These are phyloP conservation scores for Podospora pseudoanserina DNA, from an alignment of 495 filamentous ascomycete species.

Conservation along the genomic window DNA sequence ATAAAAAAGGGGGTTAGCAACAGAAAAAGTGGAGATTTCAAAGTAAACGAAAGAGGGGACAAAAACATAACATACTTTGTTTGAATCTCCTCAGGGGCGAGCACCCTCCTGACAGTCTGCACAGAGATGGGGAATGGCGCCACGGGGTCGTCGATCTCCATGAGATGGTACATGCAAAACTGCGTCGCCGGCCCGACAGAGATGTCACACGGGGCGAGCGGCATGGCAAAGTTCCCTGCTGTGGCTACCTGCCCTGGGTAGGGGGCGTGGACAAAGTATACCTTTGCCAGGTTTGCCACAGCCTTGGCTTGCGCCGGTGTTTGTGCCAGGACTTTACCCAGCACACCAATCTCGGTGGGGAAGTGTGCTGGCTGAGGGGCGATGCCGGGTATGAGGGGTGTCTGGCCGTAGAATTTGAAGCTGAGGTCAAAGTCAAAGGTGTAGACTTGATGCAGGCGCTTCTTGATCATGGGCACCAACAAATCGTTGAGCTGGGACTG, in stretches of 20 bases:
- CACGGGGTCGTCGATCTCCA: slow-evolving; percentile 36
- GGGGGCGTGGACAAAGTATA: slow-evolving; percentile 39
- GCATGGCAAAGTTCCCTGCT: slow-evolving; percentile 44
- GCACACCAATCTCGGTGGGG: slow-evolving; percentile 34
- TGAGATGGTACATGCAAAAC: slow-evolving; percentile 50
- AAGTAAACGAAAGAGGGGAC: background rate
- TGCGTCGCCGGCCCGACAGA: slow-evolving; percentile 35
- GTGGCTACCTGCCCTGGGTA: slow-evolving; percentile 46
- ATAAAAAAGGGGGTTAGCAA: background rate
- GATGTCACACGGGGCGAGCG: slow-evolving; percentile 29
- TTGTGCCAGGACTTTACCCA: slow-evolving; percentile 42
- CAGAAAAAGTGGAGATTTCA: background rate
- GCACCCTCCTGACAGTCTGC: background rate
- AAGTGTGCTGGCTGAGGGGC: background rate
- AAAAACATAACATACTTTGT: slow-evolving; percentile 1
- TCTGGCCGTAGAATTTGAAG: slow-evolving; percentile 42
- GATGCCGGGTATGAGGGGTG: background rate
- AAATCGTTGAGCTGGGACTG: slow-evolving; percentile 20
- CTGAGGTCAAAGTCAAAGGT: slow-evolving; percentile 31
- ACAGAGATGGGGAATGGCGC: slow-evolving; percentile 13
- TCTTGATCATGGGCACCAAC: slow-evolving; percentile 30
- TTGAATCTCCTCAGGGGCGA: background rate
- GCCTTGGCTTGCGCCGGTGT: slow-evolving; percentile 42
- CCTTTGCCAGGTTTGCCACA: slow-evolving; percentile 36
- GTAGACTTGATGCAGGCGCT: slow-evolving; percentile 22